Evolutionary conservation across 108 stramenopile genomes (phyloP).

Genomic region (Pseudonitzschia delicatissima): DNA sequence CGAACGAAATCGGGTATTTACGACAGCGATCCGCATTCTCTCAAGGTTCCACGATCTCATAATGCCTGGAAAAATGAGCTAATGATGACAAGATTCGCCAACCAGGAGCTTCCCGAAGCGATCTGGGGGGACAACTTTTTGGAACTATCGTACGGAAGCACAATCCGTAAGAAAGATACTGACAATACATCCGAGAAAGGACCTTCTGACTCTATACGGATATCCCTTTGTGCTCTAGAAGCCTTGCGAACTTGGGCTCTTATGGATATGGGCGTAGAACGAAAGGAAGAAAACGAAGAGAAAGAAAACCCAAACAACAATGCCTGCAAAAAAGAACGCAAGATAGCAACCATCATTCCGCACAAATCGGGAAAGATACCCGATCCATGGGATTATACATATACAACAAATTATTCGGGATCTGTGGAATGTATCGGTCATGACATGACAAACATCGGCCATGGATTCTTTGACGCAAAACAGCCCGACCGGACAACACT

Average conservation of each 20-base stretch:
- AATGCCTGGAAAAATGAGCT: slow-evolving; percentile 2
- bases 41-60: not conserved
- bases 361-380: slow-evolving; percentile 4
- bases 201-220: not conserved
- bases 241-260: not conserved
- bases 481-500: not conserved
- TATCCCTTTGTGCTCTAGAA: not conserved
- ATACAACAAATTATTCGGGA: not conserved
- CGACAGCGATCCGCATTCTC: slow-evolving; percentile 7
- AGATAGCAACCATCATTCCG: not conserved
- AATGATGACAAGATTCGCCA: not conserved
- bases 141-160: not conserved
- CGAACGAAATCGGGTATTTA: not conserved
- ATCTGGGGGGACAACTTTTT: slow-evolving; percentile 1
- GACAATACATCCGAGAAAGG: not conserved
- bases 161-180: not conserved
- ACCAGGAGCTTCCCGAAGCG: slow-evolving; percentile 2
- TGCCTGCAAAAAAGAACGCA: not conserved
- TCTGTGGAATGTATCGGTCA: not conserved
- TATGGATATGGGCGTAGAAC: not conserved
- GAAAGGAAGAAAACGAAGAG: not conserved
- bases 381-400: slow-evolving; percentile 4
- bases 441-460: not conserved
- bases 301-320: not conserved
- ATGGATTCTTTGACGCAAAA: not conserved